Evolutionary conservation across 148 eudicot genomes (phyloP).

Genomic region (Dysphania ambrosioides): DNA sequence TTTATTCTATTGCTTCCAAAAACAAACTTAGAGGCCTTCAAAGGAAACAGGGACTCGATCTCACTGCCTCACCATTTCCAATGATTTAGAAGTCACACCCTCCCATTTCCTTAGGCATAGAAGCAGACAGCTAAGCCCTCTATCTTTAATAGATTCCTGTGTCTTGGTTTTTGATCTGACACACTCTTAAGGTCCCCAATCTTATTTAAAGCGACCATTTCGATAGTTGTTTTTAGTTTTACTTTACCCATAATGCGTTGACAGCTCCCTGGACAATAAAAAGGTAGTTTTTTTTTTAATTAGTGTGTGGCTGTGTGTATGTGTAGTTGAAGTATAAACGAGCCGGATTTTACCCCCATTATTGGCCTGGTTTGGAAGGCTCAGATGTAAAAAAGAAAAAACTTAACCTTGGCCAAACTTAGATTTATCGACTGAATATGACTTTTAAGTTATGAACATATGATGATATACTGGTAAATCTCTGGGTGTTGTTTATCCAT

Average conservation of each 20-base stretch:
- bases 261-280: constrained; percentile 14
- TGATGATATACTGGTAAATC: too few relatives aligned
- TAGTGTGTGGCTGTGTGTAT: neutral
- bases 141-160: constrained; percentile 35
- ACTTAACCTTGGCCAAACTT: too few relatives aligned
- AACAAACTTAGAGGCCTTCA: constrained; percentile 20
- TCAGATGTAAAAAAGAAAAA: neutral
- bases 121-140: constrained; percentile 31
- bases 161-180: constrained; percentile 49
- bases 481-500: too few relatives aligned
- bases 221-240: constrained; percentile 14
- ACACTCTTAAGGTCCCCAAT: constrained; percentile 23
- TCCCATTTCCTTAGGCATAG: constrained; percentile 13
- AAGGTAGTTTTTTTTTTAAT: neutral
- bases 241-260: constrained; percentile 32
- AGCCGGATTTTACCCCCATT: neutral
- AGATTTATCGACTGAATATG: too few relatives aligned
- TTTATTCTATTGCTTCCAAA: constrained; percentile 15
- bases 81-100: constrained; percentile 17
- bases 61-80: constrained; percentile 33
- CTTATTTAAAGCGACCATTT: constrained; percentile 27
- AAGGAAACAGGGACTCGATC: constrained; percentile 29
- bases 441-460: too few relatives aligned
- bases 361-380: neutral
- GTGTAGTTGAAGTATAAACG: constrained; percentile 5